Evolutionary conservation across 306 rosid species (phyloP), one percentile per base, ranked within the genome.

Genomic region (Fragaria ananassa): DNA sequence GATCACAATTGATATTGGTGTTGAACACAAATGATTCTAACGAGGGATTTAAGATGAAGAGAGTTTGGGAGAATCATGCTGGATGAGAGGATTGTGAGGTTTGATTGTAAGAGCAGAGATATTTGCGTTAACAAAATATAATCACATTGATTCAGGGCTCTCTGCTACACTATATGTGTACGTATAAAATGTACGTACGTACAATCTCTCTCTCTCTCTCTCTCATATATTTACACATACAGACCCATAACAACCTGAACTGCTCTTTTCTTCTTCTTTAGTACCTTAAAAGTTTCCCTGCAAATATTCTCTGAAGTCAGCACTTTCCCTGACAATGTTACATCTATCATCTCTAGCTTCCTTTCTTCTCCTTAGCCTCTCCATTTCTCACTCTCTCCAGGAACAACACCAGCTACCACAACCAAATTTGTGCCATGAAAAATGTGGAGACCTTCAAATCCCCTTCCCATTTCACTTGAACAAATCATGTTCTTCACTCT

Each of bases 391-490:
- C 41, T 88, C 91, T 74, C 57, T 74, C 53, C 79, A 79, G 71
- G 65, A 74, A 23, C 86, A 57, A 23, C 79, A 87, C 74, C 68
- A 3, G 8, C 79, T 78, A 37, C 63, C 29, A 34, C 67, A 76
- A 1, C 67, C 81, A 23, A 37, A 75, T 60, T 31, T 82, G 72
- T 87, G 93, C 82, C 77, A 81, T 68, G 95, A 89, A 71, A 85
- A 75, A 76, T 95, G 99, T 60, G 99, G 99, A 57, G 58, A 87
- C 25, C 83, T 83, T 49, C 75, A 81, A 74, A 76, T 95, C 64
- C 93, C 99, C 3, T 90, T 90, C 72, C 99, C 99, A 46, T 95
- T 95, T 82, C 83, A 89, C 77, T 50, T 95, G 69, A 90, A 90
- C 84, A 53, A 85, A 56, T 86, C 95, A 29, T 90, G 96, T 68